Base-by-base conservation (phyloP, 805 yeast genomes). In the Myxozyma geophila region DNA sequence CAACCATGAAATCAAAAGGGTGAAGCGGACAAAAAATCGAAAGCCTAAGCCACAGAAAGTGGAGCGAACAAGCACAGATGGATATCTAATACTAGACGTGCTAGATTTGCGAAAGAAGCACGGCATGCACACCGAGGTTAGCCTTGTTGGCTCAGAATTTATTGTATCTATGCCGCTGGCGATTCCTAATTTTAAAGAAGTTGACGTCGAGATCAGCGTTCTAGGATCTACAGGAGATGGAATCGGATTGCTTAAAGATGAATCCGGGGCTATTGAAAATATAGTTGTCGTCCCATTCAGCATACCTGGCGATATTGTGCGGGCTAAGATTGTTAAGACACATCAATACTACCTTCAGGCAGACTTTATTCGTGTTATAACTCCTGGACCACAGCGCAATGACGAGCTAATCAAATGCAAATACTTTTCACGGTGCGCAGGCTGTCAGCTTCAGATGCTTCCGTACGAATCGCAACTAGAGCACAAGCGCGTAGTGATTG, bases 401-500 rank as follows among this genome's bases (percentile, higher is more conserved):
- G 87, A 89, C 70, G 73, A 78, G 6, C 80, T 89, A 58, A 85
- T 88, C 61, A 82, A 82, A 68, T 91, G 97, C 77, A 81, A 84
- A 67, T 95, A 95, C 77, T 95, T 93, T 77, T 96, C 96, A 13
- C 85, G 85, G 67, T 92, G 98, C 75, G 90, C 96, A 0, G 98
- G 98, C 2, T 92, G 98, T 75, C 98, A 95, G 77, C 91, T 86
- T 74, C 98, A 95, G 74, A 85, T 85, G 74, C 78, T 92, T 40
- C 80, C 83, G 1, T 95, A 95, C 74, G 81, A 81, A 0, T 81
- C 86, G 48, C 98, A 93, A 77, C 79, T 95, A 58, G 77, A 76
- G 57, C 81, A 89, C 72, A 95, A 95, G 74, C 82, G 84, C 65
- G 78, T 84, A 35, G 92, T 96, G 1, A 88, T 95, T 35, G 81